A percentile compares a stretch with the other conserved stretches of the same genome.
phyloP scores from a whole-genome alignment of 768 basidiomycete genomes.

The Paxillus ammoniavirescens region DNA sequence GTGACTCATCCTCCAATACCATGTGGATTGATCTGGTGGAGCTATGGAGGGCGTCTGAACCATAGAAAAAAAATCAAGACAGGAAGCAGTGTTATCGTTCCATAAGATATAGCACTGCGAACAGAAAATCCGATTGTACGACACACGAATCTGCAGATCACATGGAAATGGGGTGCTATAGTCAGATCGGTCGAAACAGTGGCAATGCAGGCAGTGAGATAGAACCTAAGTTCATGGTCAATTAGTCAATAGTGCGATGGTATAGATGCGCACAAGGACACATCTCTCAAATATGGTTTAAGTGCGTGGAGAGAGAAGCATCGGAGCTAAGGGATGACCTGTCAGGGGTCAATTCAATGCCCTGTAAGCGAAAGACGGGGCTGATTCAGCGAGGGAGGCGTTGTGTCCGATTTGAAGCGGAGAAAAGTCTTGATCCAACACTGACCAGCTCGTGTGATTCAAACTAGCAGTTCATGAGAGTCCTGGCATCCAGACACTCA shows the following conservation, averaged over 20 bases:
- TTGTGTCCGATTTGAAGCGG: neutral
- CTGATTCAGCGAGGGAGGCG: neutral
- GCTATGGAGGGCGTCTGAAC: neutral
- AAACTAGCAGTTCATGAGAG: neutral
- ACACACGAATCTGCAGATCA: neutral
- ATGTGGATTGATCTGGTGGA: neutral
- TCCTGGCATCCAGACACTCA: too few species aligned
- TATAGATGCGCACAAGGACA: neutral
- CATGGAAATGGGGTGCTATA: neutral
- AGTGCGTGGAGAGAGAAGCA: slow-evolving; percentile 8
- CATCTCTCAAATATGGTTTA: neutral
- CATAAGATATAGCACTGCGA: neutral
- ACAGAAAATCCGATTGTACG: neutral
- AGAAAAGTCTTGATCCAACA: neutral
- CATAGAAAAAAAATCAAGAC: neutral
- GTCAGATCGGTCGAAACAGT: neutral
- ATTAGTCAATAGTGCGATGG: neutral
- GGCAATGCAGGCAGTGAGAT: neutral
- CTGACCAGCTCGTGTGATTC: neutral
- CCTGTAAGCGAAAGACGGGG: neutral
- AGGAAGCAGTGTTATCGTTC: neutral
- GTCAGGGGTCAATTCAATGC: neutral
- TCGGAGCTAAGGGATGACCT: neutral
- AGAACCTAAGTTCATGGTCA: neutral
- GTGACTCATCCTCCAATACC: neutral